Conservation (phyloP, 176 grass and related monocot species). For the Oryza rufipogon region DNA sequence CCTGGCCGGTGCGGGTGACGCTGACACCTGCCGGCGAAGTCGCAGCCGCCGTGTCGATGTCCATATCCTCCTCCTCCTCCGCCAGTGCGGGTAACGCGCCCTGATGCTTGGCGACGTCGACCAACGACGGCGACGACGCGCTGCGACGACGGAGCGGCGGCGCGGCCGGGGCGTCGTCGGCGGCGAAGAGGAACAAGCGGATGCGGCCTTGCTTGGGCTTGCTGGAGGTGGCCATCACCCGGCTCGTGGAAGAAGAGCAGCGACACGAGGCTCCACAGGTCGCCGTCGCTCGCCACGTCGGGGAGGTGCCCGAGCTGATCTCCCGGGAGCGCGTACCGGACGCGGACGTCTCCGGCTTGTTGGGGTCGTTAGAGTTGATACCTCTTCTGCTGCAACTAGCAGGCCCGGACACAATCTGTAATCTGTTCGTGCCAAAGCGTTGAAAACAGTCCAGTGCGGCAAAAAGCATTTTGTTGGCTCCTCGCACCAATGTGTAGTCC, state of each 20-base stretch:
- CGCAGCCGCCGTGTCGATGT: background rate
- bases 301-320: background rate
- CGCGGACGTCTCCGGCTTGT: background rate
- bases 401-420: background rate
- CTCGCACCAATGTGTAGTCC: too few species aligned
- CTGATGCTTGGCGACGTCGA: background rate
- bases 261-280: conserved; percentile 12
- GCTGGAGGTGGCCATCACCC: background rate
- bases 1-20: too few species aligned
- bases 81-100: background rate
- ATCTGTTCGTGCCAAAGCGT: conserved; percentile 1
- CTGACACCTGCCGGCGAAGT: too few species aligned
- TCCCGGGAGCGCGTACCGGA: background rate
- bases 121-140: background rate
- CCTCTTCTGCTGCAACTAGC: conserved; percentile 32
- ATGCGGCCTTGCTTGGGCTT: background rate
- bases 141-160: background rate
- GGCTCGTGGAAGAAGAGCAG: background rate
- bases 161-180: background rate
- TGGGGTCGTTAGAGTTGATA: background rate
- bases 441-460: background rate
- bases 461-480: background rate
- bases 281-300: conserved; percentile 9
- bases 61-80: background rate
- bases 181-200: background rate